Evolutionary conservation across 2,329 filamentous ascomycete species (phyloP).

Genomic region (Keithomyces neogunnii): DNA sequence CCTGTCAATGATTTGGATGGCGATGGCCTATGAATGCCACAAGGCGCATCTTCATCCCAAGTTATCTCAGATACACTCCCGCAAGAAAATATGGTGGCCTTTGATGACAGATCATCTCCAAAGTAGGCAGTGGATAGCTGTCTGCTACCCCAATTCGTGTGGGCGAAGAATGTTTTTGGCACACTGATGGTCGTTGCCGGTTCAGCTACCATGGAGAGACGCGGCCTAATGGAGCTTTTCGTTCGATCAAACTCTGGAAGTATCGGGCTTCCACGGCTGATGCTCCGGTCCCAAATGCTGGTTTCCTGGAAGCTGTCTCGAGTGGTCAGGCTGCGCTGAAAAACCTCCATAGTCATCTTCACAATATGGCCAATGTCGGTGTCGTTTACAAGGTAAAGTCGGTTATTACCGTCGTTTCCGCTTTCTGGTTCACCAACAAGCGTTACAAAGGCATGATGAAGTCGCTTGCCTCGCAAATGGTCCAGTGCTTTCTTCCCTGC

Average conservation of each 20-base stretch:
- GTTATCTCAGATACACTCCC: slow-evolving; percentile 21
- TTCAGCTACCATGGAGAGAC: slow-evolving; percentile 15
- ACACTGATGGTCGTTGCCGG: slow-evolving; percentile 26
- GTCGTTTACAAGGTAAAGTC: slow-evolving; percentile 11
- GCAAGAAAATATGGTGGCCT: slow-evolving; percentile 20
- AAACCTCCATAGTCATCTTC: slow-evolving; percentile 3
- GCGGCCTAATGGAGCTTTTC: slow-evolving; percentile 16
- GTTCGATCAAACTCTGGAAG: slow-evolving; percentile 14
- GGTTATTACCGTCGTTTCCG: background rate
- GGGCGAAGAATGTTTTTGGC: slow-evolving; percentile 22
- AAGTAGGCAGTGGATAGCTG: background rate
- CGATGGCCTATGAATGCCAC: background rate
- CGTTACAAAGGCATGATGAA: slow-evolving; percentile 1
- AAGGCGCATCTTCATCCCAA: slow-evolving; percentile 15
- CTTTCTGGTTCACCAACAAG: background rate
- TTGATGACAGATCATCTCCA: slow-evolving; percentile 9
- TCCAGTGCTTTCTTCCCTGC: slow-evolving; percentile 3
- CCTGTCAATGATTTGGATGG: background rate
- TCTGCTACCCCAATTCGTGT: slow-evolving; percentile 1
- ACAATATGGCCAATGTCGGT: slow-evolving; percentile 8
- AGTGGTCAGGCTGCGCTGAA: background rate
- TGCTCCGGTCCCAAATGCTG: background rate
- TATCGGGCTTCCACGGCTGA: background rate
- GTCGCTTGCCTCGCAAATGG: slow-evolving; percentile 3
- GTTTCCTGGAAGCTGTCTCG: background rate